A percentile compares a stretch with the other conserved stretches of the same genome.
phyloP scores from a whole-genome alignment of 2,329 filamentous ascomycete species.

The Colletotrichum tanaceti region DNA sequence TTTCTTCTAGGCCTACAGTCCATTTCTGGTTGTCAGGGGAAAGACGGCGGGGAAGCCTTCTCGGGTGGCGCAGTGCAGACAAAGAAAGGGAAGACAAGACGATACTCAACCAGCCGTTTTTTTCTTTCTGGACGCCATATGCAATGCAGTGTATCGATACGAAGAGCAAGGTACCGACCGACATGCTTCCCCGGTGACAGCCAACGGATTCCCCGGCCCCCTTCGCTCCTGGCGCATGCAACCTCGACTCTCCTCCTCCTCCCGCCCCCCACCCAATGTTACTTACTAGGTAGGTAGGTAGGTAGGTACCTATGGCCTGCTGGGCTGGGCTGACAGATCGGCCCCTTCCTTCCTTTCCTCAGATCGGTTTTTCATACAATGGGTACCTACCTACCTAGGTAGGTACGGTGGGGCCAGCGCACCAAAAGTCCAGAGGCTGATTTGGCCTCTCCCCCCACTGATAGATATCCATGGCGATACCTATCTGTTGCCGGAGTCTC shows the following conservation, averaged over 20 bases:
- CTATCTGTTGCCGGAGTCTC: slow-evolving; percentile 13
- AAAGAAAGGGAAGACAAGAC: slow-evolving; percentile 10
- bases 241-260: not conserved
- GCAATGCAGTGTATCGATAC: not conserved
- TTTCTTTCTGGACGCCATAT: slow-evolving; percentile 14
- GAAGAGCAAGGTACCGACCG: not conserved
- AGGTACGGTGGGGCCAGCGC: slow-evolving; percentile 1
- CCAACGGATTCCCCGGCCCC: slow-evolving; percentile 22
- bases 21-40: slow-evolving; percentile 21
- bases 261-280: not conserved
- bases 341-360: too few species aligned
- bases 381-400: too few species aligned
- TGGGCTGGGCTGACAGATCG: slow-evolving; percentile 11
- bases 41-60: not conserved
- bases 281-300: too few species aligned
- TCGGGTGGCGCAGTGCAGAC: slow-evolving; percentile 26
- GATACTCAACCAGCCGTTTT: slow-evolving; percentile 14
- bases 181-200: slow-evolving; percentile 7
- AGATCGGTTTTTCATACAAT: too few species aligned
- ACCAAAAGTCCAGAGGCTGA: slow-evolving; percentile 14
- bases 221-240: slow-evolving; percentile 2
- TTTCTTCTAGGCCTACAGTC: slow-evolving; percentile 11
- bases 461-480: not conserved
- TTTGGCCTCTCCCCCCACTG: not conserved
- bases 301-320: not conserved